Evolutionary conservation across 2,329 filamentous ascomycete species (phyloP).

Genomic region (Exophiala lecanii-corni): DNA sequence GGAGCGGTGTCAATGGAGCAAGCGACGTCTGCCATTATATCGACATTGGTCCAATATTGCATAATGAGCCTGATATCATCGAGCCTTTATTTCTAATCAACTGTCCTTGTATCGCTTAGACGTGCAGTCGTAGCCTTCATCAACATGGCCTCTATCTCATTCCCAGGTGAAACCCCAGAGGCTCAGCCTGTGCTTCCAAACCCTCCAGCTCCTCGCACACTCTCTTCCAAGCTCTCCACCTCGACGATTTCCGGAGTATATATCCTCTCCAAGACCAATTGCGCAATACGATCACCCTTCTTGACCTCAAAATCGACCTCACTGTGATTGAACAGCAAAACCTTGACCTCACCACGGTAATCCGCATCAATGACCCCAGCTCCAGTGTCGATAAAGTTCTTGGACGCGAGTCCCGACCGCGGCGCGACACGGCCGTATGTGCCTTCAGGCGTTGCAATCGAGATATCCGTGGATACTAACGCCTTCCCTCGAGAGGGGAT

Average conservation of each 20-base stretch:
- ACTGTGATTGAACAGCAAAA: conserved; percentile 88
- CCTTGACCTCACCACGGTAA: conserved; percentile 90
- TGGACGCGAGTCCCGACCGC: conserved; percentile 82
- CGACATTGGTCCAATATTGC: too few relatives aligned
- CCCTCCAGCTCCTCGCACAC: conserved; percentile 81
- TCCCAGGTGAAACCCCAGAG: too few relatives aligned
- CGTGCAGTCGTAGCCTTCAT: too few relatives aligned
- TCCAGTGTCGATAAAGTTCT: conserved; percentile 94
- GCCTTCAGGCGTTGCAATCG: conserved; percentile 81
- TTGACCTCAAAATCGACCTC: conserved; percentile 77
- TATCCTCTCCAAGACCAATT: conserved; percentile 90
- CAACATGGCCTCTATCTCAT: too few relatives aligned
- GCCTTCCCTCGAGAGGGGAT: conserved; percentile 80
- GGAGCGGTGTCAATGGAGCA: too few relatives aligned
- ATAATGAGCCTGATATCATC: too few relatives aligned
- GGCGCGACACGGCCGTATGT: conserved; percentile 89
- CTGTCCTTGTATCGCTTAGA: too few relatives aligned
- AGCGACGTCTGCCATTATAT: too few relatives aligned
- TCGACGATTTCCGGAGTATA: conserved; percentile 90
- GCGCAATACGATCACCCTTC: conserved; percentile 85
- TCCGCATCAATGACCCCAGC: conserved; percentile 97
- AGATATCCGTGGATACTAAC: conserved; percentile 84
- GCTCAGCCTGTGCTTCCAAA: conserved; percentile 76
- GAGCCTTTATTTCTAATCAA: too few relatives aligned
- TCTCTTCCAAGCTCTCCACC: conserved; percentile 82